Conservation (phyloP, 305 asterid species). For the Striga hermonthica region DNA sequence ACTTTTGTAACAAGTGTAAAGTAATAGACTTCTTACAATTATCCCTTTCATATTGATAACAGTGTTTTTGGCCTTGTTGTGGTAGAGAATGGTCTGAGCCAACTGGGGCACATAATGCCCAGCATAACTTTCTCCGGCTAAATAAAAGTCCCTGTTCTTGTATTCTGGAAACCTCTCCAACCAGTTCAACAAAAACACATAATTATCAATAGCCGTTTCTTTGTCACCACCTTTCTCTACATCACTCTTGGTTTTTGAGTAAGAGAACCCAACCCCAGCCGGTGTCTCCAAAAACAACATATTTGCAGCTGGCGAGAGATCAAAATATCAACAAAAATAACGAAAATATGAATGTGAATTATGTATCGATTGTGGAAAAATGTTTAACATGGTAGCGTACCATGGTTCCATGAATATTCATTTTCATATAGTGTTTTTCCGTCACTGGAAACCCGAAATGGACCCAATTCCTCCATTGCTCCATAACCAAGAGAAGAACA, state of each 20-base stretch:
- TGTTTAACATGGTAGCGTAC: too few species aligned
- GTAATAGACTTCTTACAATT: constrained; percentile 34
- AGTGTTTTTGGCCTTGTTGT: constrained; percentile 39
- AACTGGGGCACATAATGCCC: constrained; percentile 64
- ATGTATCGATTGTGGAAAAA: too few species aligned
- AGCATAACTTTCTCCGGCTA: constrained; percentile 61
- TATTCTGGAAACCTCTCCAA: constrained; percentile 57
- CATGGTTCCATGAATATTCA: too few species aligned
- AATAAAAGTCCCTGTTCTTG: constrained; percentile 47
- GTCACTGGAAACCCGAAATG: too few species aligned
- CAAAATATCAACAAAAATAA: not conserved
- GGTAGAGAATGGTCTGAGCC: constrained; percentile 48
- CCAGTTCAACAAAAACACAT: constrained; percentile 51
- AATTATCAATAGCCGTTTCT: constrained; percentile 48
- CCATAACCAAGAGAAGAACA: too few species aligned
- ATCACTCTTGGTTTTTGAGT: constrained; percentile 51
- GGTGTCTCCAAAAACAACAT: constrained; percentile 66
- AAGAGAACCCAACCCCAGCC: constrained; percentile 71
- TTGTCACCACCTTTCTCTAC: constrained; percentile 38
- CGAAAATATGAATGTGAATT: too few species aligned
- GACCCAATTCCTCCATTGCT: too few species aligned
- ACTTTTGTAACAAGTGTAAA: too few species aligned
- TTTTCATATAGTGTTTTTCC: too few species aligned
- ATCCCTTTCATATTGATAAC: constrained; percentile 59
- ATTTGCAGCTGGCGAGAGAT: constrained; percentile 49